Evolutionary conservation across 148 eudicot species (phyloP), one percentile per base, ranked within the genome.

Genomic region (Camellia japonica): DNA sequence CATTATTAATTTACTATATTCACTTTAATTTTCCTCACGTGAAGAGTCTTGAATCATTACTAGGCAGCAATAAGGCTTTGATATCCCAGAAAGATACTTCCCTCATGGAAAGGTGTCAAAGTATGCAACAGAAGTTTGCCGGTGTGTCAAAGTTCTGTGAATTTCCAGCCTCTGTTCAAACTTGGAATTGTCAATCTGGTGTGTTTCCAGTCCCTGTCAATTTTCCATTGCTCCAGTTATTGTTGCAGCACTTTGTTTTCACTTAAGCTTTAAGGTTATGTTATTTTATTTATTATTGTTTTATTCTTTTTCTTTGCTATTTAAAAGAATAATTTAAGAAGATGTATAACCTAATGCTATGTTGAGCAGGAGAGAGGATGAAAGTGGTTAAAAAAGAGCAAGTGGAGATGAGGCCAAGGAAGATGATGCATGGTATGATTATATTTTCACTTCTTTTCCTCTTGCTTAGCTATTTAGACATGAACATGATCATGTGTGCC

Each of bases 281-380:
- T n/a, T 74, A 7, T 46, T 44, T 46, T 55, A 3, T 41, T 14
- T 1, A 14, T 42, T 5, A 30, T 76, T 63, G 18, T 30, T 54
- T 51, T 4, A 18, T 54, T 73, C 10, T n/a, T 44, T 15, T 55
- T 68, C 15, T 11, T 16, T 30, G 15, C 14, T 14, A 47, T 18
- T 23, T 65, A 14, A 6, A 61, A 61, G 20, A 55, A n/a, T 16
- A 3, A 73, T 52, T 41, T 71, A 11, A 19, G 18, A 11, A 19
- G 18, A 41, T 7, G 2, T 58, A 52, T 73, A 41, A 44, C 71
- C 54, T 41, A 68, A 6, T 59, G 58, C 54, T 77, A 41, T 30
- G 7, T 38, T 77, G 38, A 18, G 71, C 82, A 87, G 84, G 77
- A 72, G 72, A 76, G 60, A 81, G 61, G 62, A 16, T 63, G 76